These are phyloP conservation scores for Cyclaneusma minus DNA, from an alignment of 2,329 filamentous ascomycete species.

Conservation along the genomic window DNA sequence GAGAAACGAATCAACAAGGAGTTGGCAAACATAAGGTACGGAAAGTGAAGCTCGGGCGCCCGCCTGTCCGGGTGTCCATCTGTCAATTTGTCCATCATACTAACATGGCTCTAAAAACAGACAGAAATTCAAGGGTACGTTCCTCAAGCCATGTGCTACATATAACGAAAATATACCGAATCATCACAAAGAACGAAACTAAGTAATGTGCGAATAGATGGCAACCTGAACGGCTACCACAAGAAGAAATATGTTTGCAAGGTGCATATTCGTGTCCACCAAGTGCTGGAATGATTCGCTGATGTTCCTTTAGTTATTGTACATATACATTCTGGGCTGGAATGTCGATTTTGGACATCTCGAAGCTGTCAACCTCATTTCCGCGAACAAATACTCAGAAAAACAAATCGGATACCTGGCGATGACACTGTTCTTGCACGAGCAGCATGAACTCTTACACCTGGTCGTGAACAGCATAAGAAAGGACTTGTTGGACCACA, in stretches of 20 bases:
- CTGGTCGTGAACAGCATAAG: constrained; percentile 96
- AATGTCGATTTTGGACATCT: constrained; percentile 98
- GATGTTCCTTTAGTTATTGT: constrained; percentile 47
- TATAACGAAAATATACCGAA: constrained; percentile 13
- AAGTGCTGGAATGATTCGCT: constrained; percentile 4
- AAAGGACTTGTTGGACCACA: constrained; percentile 86
- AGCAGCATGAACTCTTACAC: constrained; percentile 90
- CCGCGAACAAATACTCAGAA: constrained; percentile 92
- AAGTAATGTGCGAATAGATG: too few relatives aligned
- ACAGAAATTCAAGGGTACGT: constrained; percentile 81
- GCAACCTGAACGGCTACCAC: constrained; percentile 86
- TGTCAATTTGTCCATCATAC: background rate
- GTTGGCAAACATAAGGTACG: constrained; percentile 81
- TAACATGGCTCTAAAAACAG: constrained; percentile 22
- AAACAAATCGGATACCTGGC: constrained; percentile 98
- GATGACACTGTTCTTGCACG: constrained; percentile 92
- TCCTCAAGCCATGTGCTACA: too few relatives aligned
- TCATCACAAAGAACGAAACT: too few relatives aligned
- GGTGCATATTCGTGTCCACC: constrained; percentile 24
- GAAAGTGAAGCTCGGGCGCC: constrained; percentile 8
- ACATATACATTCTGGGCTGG: constrained; percentile 98
- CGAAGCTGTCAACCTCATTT: constrained; percentile 95
- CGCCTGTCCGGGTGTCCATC: too few relatives aligned
- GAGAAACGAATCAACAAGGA: constrained; percentile 99
- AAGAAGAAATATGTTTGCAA: constrained; percentile 99